Evolutionary conservation across 1,284 basidiomycete genomes (phyloP).

Genomic region (Gymnopus androsaceus): DNA sequence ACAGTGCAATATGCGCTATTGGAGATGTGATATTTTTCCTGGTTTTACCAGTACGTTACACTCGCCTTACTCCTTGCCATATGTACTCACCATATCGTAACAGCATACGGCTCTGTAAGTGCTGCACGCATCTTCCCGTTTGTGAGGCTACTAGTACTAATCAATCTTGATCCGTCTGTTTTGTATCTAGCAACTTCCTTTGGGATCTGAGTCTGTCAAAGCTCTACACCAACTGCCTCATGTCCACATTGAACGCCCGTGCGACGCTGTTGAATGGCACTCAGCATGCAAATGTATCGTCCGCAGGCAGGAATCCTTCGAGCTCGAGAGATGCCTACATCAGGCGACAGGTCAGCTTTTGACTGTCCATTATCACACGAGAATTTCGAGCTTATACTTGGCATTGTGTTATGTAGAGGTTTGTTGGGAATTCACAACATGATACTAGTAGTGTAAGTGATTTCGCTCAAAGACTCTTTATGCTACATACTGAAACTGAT

Average conservation of each 20-base stretch:
- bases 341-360: not conserved
- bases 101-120: slow-evolving; percentile 15
- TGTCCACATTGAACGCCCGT: slow-evolving; percentile 30
- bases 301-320: not conserved
- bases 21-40: slow-evolving; percentile 50
- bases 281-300: not conserved
- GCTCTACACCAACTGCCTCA: slow-evolving; percentile 29
- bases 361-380: no score
- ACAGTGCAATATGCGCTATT: slow-evolving; percentile 40
- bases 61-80: not conserved
- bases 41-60: slow-evolving; percentile 33
- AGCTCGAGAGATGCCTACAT: not conserved
- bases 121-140: not conserved
- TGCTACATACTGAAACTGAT: not conserved
- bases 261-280: not conserved
- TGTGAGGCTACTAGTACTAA: not conserved
- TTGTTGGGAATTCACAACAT: no score
- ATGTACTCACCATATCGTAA: not conserved
- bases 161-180: no score
- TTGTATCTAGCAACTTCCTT: slow-evolving; percentile 24
- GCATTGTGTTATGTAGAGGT: no score
- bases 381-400: no score
- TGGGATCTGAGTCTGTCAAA: slow-evolving; percentile 29
- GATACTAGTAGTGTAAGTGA: no score
- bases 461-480: not conserved